Conservation (phyloP, 306 rosid species). For the barrel medic (Medicago truncatula) region DNA sequence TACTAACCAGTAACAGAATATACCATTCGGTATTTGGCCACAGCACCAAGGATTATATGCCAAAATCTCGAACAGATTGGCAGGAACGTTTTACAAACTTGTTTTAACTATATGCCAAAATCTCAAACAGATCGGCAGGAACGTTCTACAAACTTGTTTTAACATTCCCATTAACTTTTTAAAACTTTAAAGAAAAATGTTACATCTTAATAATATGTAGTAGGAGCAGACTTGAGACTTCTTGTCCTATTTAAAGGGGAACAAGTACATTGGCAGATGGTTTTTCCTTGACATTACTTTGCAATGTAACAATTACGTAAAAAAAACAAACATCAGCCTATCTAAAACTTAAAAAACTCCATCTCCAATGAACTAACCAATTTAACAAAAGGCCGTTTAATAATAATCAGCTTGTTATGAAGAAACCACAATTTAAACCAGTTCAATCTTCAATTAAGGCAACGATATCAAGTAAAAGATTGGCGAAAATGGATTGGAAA, state of each 20-base stretch:
- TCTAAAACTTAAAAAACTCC: neutral
- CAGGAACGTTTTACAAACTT: neutral
- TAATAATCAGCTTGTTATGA: neutral
- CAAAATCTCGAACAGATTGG: constrained; percentile 9
- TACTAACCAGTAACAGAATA: constrained; percentile 8
- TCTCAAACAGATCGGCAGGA: constrained; percentile 12
- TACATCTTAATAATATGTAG: constrained; percentile 8
- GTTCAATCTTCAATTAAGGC: neutral
- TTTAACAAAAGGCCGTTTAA: no score
- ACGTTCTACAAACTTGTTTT: neutral
- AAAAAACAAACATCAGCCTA: neutral
- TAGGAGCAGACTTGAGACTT: neutral
- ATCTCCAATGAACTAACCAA: neutral
- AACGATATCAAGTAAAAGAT: constrained; percentile 23
- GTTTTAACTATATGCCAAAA: neutral
- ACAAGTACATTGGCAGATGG: neutral
- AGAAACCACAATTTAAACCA: constrained; percentile 7
- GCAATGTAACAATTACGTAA: neutral
- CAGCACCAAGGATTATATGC: neutral
- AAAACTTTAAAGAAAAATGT: constrained; percentile 13
- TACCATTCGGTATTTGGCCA: neutral
- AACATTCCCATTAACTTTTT: constrained; percentile 3
- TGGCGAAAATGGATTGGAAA: neutral
- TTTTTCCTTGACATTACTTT: neutral
- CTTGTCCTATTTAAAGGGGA: constrained; percentile 8